Evolutionary conservation across 2,329 filamentous ascomycete species (phyloP).

Genomic region (Colletotrichum sp.): DNA sequence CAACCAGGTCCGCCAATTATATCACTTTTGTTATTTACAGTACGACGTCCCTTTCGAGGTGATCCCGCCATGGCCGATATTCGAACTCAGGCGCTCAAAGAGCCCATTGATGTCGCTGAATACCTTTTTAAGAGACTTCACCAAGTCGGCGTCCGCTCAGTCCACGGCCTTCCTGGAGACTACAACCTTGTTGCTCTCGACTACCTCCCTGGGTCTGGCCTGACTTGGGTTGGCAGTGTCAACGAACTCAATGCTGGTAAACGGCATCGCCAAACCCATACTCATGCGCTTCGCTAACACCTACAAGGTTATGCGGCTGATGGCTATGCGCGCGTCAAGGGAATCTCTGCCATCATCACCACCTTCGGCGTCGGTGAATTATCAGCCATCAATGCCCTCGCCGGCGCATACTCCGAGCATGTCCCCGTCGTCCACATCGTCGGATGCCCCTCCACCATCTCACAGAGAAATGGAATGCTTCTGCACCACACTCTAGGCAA

Average conservation of each 20-base stretch:
- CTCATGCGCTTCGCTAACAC: background rate
- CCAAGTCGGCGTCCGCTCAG: conserved; percentile 67
- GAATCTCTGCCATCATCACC: conserved; percentile 73
- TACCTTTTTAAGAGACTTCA: conserved; percentile 71
- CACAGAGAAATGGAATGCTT: conserved; percentile 53
- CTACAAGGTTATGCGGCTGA: conserved; percentile 75
- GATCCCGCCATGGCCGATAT: conserved; percentile 37
- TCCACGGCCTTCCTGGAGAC: conserved; percentile 75
- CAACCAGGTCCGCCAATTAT: background rate
- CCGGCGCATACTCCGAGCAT: conserved; percentile 76
- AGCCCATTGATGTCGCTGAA: conserved; percentile 66
- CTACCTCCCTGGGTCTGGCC: conserved; percentile 62
- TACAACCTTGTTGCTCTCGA: conserved; percentile 75
- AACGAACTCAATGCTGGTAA: conserved; percentile 77
- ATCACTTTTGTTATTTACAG: background rate
- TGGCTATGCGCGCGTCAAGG: conserved; percentile 77
- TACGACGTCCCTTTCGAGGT: background rate
- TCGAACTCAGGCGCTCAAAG: conserved; percentile 45
- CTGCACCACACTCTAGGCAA: conserved; percentile 76
- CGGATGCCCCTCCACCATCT: conserved; percentile 53
- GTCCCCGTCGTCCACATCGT: conserved; percentile 76
- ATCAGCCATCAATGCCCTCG: conserved; percentile 76
- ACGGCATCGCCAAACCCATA: conserved; percentile 27
- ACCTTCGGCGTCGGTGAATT: conserved; percentile 79
- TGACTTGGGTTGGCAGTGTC: conserved; percentile 72